These are phyloP conservation scores for Verticillium tricorpus DNA, from an alignment of 2,329 filamentous ascomycete genomes.

Conservation along the genomic window DNA sequence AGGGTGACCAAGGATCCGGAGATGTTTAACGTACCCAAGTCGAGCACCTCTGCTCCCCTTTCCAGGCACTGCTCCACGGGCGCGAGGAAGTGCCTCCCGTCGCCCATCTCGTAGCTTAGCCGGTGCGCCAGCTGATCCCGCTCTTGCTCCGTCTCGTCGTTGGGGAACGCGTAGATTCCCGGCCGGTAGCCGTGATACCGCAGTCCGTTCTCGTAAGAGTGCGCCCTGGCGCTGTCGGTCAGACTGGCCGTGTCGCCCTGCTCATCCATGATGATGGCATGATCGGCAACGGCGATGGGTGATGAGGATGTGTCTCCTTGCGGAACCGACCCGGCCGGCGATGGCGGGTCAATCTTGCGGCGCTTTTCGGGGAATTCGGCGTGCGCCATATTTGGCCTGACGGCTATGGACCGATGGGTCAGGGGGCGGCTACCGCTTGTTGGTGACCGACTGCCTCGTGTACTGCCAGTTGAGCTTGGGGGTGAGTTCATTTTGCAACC, in stretches of 20 bases:
- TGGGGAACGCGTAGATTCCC: conserved; percentile 37
- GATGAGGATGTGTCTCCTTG: conserved; percentile 8
- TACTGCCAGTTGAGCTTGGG: conserved; percentile 7
- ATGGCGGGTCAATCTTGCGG: conserved; percentile 4
- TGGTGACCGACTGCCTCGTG: neutral
- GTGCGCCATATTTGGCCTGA: neutral
- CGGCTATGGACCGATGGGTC: neutral
- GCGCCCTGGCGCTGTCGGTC: conserved; percentile 37
- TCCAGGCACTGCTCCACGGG: conserved; percentile 34
- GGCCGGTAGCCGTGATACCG: conserved; percentile 36
- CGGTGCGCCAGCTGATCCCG: conserved; percentile 37
- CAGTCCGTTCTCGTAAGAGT: conserved; percentile 35
- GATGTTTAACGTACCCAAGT: conserved; percentile 33
- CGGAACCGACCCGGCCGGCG: conserved; percentile 5
- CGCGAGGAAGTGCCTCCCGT: conserved; percentile 36
- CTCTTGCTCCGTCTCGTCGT: conserved; percentile 37
- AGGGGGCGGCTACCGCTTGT: neutral
- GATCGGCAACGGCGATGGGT: conserved; percentile 11
- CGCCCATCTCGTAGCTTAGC: conserved; percentile 32
- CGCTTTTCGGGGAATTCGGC: conserved; percentile 6
- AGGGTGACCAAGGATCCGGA: neutral
- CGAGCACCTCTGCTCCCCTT: conserved; percentile 37
- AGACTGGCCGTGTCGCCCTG: conserved; percentile 33
- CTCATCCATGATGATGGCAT: conserved; percentile 7
- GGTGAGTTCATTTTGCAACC: conserved; percentile 12